Evolutionary conservation across 768 basidiomycete genomes (phyloP), one percentile per base, ranked within the genome.

Genomic region (Kwoniella sp.): DNA sequence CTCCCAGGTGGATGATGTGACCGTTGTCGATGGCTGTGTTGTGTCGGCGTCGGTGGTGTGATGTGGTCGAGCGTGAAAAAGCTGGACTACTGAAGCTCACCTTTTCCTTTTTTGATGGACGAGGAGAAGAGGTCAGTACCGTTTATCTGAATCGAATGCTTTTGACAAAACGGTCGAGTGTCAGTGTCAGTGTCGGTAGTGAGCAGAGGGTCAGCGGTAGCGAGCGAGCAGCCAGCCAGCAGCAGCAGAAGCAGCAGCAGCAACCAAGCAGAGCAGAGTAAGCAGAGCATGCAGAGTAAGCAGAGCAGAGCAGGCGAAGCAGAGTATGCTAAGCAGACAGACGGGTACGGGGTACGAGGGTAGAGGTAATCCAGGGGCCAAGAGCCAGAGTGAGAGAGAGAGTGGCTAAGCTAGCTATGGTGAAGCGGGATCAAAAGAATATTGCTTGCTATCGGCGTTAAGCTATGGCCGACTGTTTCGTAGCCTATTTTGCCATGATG

Each of bases 381-480:
- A n/a, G n/a, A n/a, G n/a, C n/a, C n/a, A n/a, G n/a, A n/a, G n/a
- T n/a, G n/a, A n/a, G n/a, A n/a, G n/a, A n/a, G n/a, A n/a, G n/a
- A n/a, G n/a, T n/a, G n/a, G n/a, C n/a, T n/a, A n/a, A n/a, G n/a
- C n/a, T n/a, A n/a, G n/a, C 52, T 61, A 62, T 54, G 33, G 60
- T 62, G 60, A 51, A 50, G 40, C 30, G 60, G 46, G 19, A 61
- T 27, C 51, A 47, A 55, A 29, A 36, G 26, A 9, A 27, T 22
- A 49, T 24, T 10, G 13, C n/a, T n/a, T n/a, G 48, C 46, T 36
- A 55, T 65, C 63, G 60, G 63, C 48, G 33, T 56, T 68, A 62
- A 62, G 52, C 50, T 29, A 44, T 13, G 6, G n/a, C 63, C 58
- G 63, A 67, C 37, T 24, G 10, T 67, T 70, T 65, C 66, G 63